Evolutionary conservation across 805 yeast genomes (phyloP).

Genomic region (Myxozyma kluyveri): DNA sequence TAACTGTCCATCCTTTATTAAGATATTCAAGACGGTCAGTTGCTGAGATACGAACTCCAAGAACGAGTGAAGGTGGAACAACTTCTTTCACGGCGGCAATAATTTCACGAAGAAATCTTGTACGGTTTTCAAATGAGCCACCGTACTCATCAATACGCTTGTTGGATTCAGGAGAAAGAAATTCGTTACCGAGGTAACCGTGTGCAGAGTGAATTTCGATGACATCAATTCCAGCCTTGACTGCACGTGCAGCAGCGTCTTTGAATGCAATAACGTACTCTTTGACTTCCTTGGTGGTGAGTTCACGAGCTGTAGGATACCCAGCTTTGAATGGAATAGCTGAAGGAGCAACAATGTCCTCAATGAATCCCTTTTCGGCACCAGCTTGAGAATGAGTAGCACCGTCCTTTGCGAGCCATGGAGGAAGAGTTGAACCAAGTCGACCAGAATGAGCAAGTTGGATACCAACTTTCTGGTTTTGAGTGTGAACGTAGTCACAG

Average conservation of each 20-base stretch:
- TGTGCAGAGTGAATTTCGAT: slow-evolving; percentile 67
- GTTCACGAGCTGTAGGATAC: slow-evolving; percentile 41
- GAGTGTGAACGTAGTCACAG: slow-evolving; percentile 45
- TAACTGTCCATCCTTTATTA: slow-evolving; percentile 42
- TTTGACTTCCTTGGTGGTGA: slow-evolving; percentile 44
- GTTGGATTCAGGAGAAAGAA: slow-evolving; percentile 49
- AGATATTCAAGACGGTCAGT: slow-evolving; percentile 40
- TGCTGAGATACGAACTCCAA: slow-evolving; percentile 51
- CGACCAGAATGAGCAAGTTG: slow-evolving; percentile 60
- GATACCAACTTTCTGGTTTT: slow-evolving; percentile 47
- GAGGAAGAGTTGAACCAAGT: slow-evolving; percentile 43
- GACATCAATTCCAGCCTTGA: slow-evolving; percentile 57
- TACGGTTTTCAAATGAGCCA: slow-evolving; percentile 59
- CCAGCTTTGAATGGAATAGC: slow-evolving; percentile 37
- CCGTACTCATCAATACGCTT: slow-evolving; percentile 62
- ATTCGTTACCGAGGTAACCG: slow-evolving; percentile 55
- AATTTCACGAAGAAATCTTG: slow-evolving; percentile 49
- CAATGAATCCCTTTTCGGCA: slow-evolving; percentile 33
- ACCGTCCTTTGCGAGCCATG: slow-evolving; percentile 29
- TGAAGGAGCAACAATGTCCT: slow-evolving; percentile 49
- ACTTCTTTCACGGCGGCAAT: slow-evolving; percentile 46
- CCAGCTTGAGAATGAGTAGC: slow-evolving; percentile 12
- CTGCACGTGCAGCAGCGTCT: slow-evolving; percentile 50
- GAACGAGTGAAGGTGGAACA: slow-evolving; percentile 45
- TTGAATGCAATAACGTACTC: slow-evolving; percentile 45